Conservation (phyloP, 2,329 filamentous ascomycete genomes). For the Colletotrichum sp. region DNA sequence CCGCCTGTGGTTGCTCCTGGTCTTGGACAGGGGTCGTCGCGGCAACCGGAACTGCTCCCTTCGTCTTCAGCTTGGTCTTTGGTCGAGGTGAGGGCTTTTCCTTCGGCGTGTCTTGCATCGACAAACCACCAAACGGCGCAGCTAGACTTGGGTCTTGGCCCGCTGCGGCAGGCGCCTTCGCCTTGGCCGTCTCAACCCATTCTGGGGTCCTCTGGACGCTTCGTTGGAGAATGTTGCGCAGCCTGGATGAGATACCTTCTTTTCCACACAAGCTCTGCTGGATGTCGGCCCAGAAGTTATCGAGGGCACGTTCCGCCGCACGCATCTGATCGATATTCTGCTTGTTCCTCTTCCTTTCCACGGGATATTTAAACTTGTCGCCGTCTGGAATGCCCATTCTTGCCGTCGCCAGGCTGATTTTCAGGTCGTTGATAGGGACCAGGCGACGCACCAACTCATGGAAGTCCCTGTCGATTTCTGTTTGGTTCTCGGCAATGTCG, state of each 20-base stretch:
- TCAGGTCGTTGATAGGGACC: slow-evolving; percentile 20
- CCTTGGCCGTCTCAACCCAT: slow-evolving; percentile 19
- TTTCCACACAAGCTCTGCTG: slow-evolving; percentile 1
- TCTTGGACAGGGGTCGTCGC: not conserved
- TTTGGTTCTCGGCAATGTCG: slow-evolving; percentile 25
- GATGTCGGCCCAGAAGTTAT: slow-evolving; percentile 48
- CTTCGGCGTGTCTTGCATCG: not conserved
- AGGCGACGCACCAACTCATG: slow-evolving; percentile 17
- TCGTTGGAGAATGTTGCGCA: slow-evolving; percentile 24
- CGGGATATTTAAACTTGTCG: slow-evolving; percentile 47
- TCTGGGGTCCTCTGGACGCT: slow-evolving; percentile 25
- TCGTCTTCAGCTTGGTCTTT: not conserved
- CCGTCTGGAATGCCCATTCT: slow-evolving; percentile 36
- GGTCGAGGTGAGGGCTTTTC: not conserved
- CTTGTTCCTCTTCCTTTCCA: slow-evolving; percentile 48
- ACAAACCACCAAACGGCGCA: not conserved
- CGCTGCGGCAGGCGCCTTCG: not conserved
- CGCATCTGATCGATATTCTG: slow-evolving; percentile 49
- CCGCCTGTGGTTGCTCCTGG: not conserved
- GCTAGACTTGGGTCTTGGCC: not conserved
- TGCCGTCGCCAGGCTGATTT: slow-evolving; percentile 6
- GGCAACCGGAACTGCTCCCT: not conserved
- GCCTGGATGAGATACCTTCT: slow-evolving; percentile 19
- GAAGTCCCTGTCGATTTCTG: slow-evolving; percentile 32
- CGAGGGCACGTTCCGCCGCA: slow-evolving; percentile 51